Evolutionary conservation across 2,329 filamentous ascomycete genomes (phyloP), one percentile per base, ranked within the genome.

Genomic region (Colletotrichum noveboracense): DNA sequence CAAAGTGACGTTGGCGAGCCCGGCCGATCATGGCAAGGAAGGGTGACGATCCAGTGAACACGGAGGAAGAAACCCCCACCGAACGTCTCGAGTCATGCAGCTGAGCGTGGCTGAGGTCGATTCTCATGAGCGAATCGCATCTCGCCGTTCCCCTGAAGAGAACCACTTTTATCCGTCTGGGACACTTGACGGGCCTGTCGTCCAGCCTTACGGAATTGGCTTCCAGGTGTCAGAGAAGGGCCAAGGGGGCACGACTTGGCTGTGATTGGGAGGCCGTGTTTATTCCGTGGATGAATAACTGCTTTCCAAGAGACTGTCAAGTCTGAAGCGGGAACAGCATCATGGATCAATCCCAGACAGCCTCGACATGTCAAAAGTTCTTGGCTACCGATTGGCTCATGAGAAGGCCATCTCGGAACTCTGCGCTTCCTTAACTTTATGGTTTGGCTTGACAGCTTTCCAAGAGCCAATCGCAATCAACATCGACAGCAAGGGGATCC

Each of bases 91-190:
- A 60, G 52, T 71, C 60, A 66, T 66, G 60, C 52, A 71, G 61
- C 30, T 55, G 48, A 36, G 36, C 43, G 71, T 74, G 67, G 67
- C 71, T 74, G 61, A 71, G 67, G 60, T 18, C 14, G 18, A 61
- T 71, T 71, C 34, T 52, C 52, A 74, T 60, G 68, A 74, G 68
- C 72, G 36, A 74, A 71, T 74, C 72, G 72, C 68, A 74, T 74
- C 55, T 71, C 48, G 38, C 26, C 24, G 13, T 60, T 6, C 3
- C 7, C 7, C 9, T 6, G 6, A 5, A 24, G 13, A 26, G 18
- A 14, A 6, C 67, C 68, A 66, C 72, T 61, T 66, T 71, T 71
- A 74, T 55, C 52, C 61, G 55, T 34, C 18, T 38, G 34, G 36
- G 38, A 43, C 28, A 34, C 21, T 70, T 61, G 64, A 55, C 60